These are phyloP conservation scores for Secale cereale DNA, from an alignment of 176 grass and related monocot genomes.

Conservation along the genomic window DNA sequence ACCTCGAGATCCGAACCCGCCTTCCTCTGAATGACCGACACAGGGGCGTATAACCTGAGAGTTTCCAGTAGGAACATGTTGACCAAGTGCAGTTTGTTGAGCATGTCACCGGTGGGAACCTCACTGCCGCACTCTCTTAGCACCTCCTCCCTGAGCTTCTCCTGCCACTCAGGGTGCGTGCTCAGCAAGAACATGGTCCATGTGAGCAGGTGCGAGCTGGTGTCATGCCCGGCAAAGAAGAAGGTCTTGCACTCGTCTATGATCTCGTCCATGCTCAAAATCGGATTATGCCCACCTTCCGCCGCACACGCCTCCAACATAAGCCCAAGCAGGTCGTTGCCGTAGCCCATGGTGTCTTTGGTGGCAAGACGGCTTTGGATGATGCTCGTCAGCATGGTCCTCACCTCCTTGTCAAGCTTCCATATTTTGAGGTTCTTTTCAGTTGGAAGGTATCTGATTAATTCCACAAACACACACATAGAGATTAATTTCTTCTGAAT, in stretches of 20 bases:
- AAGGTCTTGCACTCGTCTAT: conserved; percentile 67
- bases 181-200: conserved; percentile 53
- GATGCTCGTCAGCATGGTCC: conserved; percentile 22
- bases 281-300: not conserved
- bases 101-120: conserved; percentile 12
- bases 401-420: conserved; percentile 20
- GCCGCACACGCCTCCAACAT: conserved; percentile 21
- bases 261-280: conserved; percentile 50
- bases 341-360: not conserved
- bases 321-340: conserved; percentile 33
- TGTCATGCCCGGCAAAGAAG: conserved; percentile 58
- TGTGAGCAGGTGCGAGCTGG: conserved; percentile 42
- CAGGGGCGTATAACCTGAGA: conserved; percentile 16
- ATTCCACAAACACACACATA: not conserved
- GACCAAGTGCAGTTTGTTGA: conserved; percentile 24
- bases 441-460: conserved; percentile 6
- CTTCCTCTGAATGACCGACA: not conserved
- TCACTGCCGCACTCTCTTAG: conserved; percentile 12
- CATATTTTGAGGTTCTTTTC: conserved; percentile 11
- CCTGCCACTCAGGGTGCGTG: conserved; percentile 46
- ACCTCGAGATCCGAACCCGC: not conserved
- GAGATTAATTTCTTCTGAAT: not conserved
- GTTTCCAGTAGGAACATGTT: conserved; percentile 41
- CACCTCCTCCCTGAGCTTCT: conserved; percentile 48
- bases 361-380: not conserved